phyloP scores from a whole-genome alignment of 345 rosid genomes.

The Nasturtium officinale region DNA sequence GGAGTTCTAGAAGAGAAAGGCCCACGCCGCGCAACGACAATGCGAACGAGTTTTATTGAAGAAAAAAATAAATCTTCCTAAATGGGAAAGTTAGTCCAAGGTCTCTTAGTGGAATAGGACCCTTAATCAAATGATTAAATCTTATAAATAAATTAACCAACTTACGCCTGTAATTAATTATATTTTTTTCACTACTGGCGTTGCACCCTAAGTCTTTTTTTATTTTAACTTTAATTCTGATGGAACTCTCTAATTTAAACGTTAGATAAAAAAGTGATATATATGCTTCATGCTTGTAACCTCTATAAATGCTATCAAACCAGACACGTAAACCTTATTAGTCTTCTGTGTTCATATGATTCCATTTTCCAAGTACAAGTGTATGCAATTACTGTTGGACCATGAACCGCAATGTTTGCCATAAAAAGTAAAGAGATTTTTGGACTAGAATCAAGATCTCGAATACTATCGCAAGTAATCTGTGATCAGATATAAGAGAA shows the following conservation, averaged over 20 bases:
- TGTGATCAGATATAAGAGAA: no score
- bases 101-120: conserved; percentile 35
- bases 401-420: neutral
- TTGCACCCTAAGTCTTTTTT: neutral
- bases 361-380: neutral
- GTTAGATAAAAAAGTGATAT: neutral
- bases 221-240: neutral
- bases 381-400: neutral
- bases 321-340: conserved; percentile 18
- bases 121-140: conserved; percentile 7
- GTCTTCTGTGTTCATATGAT: neutral
- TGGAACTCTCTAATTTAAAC: neutral
- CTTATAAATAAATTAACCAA: conserved; percentile 4
- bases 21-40: conserved; percentile 15
- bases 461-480: neutral
- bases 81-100: conserved; percentile 40
- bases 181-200: conserved; percentile 2
- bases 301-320: neutral
- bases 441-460: neutral
- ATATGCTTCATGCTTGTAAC: conserved; percentile 3
- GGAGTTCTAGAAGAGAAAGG: conserved; percentile 28
- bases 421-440: no score
- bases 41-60: conserved; percentile 6
- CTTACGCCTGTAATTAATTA: neutral
- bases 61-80: conserved; percentile 29